phyloP scores from a whole-genome alignment of 306 rosid species.

The Hylodesmum podocarpum region DNA sequence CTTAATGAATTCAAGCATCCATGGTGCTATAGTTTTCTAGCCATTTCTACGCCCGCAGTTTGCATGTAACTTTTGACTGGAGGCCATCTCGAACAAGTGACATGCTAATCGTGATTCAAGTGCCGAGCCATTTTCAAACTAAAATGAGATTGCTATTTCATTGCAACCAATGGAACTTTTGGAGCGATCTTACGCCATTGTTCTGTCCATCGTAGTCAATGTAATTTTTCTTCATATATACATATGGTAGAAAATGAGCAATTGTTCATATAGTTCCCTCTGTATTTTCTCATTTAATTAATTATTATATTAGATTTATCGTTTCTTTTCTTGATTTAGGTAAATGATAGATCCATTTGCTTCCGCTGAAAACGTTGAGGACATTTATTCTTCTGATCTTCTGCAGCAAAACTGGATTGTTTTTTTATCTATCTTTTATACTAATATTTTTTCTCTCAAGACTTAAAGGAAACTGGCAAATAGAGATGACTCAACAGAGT shows the following conservation, averaged over 20 bases:
- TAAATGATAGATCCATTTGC: neutral
- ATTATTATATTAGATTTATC: neutral
- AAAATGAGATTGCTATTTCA: slow-evolving; percentile 5
- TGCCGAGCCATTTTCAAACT: slow-evolving; percentile 15
- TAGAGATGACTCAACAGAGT: neutral
- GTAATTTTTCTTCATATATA: neutral
- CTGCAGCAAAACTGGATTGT: neutral
- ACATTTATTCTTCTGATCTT: slow-evolving; percentile 9
- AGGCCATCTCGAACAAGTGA: slow-evolving; percentile 8
- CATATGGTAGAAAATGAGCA: neutral
- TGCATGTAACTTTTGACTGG: neutral
- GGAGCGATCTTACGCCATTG: slow-evolving; percentile 22
- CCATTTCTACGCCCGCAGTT: slow-evolving; percentile 19
- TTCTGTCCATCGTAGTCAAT: slow-evolving; percentile 11
- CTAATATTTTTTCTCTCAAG: neutral
- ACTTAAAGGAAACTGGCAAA: neutral
- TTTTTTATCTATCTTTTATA: neutral
- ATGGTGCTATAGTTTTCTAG: slow-evolving; percentile 17
- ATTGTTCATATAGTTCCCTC: slow-evolving; percentile 17
- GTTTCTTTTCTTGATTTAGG: slow-evolving; percentile 19
- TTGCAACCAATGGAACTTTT: slow-evolving; percentile 6
- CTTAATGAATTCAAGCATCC: slow-evolving; percentile 9
- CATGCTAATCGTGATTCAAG: neutral
- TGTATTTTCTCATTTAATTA: neutral
- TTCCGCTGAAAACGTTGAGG: neutral